Base-by-base conservation (phyloP, 306 rosid species). In the Quercus alba region DNA sequence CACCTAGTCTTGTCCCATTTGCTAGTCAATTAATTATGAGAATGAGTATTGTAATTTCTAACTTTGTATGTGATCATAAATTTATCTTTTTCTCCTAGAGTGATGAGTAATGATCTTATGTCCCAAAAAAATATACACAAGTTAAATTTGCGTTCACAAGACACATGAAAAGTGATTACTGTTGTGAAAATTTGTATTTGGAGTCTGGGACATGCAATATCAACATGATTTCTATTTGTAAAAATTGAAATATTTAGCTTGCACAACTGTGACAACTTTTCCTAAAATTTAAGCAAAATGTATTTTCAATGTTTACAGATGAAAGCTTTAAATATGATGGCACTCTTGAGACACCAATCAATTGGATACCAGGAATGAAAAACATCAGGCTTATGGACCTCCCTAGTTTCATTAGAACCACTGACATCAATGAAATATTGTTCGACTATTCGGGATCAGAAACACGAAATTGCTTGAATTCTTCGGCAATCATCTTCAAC, bases 321-420 rank as follows among this genome's bases (percentile, higher is more conserved):
- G 75, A 74, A 15, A 83, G 74, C 11, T 87, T 77, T 30, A 70
- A 74, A 35, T 30, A 63, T 3, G 82, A 86, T 57, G 81, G 82
- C 14, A 72, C 78, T 1, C 84, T 88, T 1, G 77, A 86, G n/a
- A 44, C 18, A 6, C 75, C 84, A 7, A 75, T 86, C n/a, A 67
- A 80, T 15, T 86, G 90, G 87, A 77, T 84, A 68, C 84, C 88
- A 0, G 85, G 89, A 12, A 58, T 88, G 85, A 72, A 80, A 69
- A 74, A 83, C 23, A 23, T 87, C 5, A 55, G 88, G 26, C 88
- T 89, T 1, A 86, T 64, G 61, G 90, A 87, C 78, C 55, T 87
- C 11, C 88, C 87, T 6, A 89, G 77, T 72, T 81, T 83, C 59
- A 76, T 85, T 1, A 83, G 87, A 78, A 63, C 31, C 55, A 73